These are phyloP conservation scores for Oenanthe sinensis DNA, from an alignment of 129 eudicot species.

Conservation along the genomic window DNA sequence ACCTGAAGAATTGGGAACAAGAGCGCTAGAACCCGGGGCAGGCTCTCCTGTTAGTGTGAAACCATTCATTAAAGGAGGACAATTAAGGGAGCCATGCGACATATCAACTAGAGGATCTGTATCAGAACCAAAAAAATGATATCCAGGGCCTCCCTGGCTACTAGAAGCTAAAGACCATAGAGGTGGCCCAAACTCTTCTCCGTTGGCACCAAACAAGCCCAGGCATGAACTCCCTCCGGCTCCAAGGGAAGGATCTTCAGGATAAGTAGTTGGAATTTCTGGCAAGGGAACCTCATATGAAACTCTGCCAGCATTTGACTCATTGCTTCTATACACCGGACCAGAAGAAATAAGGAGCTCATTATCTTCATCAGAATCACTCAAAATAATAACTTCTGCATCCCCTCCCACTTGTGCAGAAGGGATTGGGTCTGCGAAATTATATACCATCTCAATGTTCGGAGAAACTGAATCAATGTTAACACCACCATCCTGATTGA, in stretches of 20 bases:
- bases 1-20: conserved; percentile 43
- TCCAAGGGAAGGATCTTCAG: conserved; percentile 40
- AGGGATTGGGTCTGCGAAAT: conserved; percentile 25
- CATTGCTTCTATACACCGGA: conserved; percentile 18
- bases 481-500: conserved; percentile 61
- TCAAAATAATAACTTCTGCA: conserved; percentile 61
- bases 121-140: conserved; percentile 69
- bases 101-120: conserved; percentile 41
- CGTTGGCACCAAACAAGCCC: conserved; percentile 43
- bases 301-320: conserved; percentile 19
- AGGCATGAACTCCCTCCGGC: conserved; percentile 40
- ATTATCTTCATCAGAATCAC: conserved; percentile 87
- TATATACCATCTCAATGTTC: conserved; percentile 35
- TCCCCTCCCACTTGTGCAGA: conserved; percentile 27
- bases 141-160: conserved; percentile 52
- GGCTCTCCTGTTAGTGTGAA: conserved; percentile 44
- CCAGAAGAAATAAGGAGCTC: conserved; percentile 41
- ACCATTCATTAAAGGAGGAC: conserved; percentile 39
- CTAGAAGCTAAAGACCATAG: conserved; percentile 65
- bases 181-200: conserved; percentile 56
- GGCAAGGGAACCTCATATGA: conserved; percentile 30
- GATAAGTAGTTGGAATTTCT: conserved; percentile 42
- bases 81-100: conserved; percentile 29
- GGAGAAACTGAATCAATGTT: conserved; percentile 58
- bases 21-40: conserved; percentile 44